A percentile compares a stretch with the other conserved stretches of the same genome.
Conservation (phyloP, 257 asterid species). For the Fraxinus cuspidata region DNA sequence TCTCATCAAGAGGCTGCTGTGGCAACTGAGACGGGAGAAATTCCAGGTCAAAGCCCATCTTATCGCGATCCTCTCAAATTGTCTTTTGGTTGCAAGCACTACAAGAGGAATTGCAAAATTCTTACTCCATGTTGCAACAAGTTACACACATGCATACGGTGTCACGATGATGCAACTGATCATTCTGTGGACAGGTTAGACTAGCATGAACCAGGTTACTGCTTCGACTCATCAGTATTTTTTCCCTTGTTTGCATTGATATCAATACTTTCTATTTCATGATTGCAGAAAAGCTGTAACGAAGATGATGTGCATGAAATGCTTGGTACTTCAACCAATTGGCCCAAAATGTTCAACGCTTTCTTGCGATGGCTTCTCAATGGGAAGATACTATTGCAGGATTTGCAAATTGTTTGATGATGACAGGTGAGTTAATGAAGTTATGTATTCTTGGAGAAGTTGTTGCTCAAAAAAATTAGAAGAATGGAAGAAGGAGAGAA, state of each 20-base stretch:
- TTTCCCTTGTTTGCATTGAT: conserved; percentile 17
- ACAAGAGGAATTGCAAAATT: conserved; percentile 80
- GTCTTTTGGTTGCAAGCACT: conserved; percentile 76
- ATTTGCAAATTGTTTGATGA: conserved; percentile 84
- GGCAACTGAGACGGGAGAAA: conserved; percentile 44
- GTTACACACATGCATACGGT: conserved; percentile 80
- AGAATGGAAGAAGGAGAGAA: too few species aligned
- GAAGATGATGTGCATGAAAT: conserved; percentile 88
- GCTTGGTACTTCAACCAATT: conserved; percentile 67
- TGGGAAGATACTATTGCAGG: conserved; percentile 78
- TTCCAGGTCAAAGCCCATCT: conserved; percentile 65
- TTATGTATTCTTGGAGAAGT: background rate
- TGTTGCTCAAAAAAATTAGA: background rate
- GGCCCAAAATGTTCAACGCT: conserved; percentile 52
- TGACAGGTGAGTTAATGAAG: conserved; percentile 55
- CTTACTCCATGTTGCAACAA: conserved; percentile 76
- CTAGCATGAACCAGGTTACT: conserved; percentile 26
- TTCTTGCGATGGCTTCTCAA: conserved; percentile 66
- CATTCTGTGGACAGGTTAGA: conserved; percentile 78
- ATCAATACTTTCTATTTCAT: conserved; percentile 27
- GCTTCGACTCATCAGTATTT: conserved; percentile 8
- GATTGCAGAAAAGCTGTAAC: conserved; percentile 67
- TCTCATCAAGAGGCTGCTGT: conserved; percentile 36
- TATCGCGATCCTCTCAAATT: conserved; percentile 48
- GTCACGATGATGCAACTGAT: conserved; percentile 80